These are phyloP conservation scores for Colletotrichum kahawae DNA, from an alignment of 2,329 filamentous ascomycete species.

Conservation along the genomic window DNA sequence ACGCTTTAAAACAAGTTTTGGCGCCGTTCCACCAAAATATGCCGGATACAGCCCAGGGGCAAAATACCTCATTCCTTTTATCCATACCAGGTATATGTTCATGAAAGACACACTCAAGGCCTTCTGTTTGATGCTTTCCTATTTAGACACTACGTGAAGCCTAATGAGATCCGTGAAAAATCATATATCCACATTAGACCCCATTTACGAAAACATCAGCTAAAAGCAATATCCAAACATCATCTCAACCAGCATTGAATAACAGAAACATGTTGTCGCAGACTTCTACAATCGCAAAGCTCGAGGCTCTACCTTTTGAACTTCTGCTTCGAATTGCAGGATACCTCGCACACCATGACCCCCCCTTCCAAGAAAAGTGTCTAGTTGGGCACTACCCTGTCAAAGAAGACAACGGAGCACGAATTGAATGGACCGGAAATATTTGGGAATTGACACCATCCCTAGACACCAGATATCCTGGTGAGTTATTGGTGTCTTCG, in stretches of 20 bases:
- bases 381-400: background rate
- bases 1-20: too few species aligned
- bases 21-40: too few species aligned
- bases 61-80: background rate
- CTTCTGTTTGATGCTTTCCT: background rate
- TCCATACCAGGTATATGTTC: too few species aligned
- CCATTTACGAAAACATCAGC: background rate
- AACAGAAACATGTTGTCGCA: background rate
- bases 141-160: background rate
- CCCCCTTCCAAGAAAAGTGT: background rate
- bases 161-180: background rate
- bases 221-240: background rate
- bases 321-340: background rate
- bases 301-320: background rate
- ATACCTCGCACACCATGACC: background rate
- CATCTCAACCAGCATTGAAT: background rate
- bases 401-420: background rate
- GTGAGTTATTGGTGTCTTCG: background rate
- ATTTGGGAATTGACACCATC: background rate
- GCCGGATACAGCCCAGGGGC: background rate
- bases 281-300: background rate
- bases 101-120: background rate
- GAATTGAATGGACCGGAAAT: background rate
- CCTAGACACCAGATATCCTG: background rate
- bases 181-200: background rate